Percentiles rank a stretch among this genome's conserved stretches.
Evolutionary conservation across 176 grass and related monocot species (phyloP).

Genomic region (Saccharum officinarum): DNA sequence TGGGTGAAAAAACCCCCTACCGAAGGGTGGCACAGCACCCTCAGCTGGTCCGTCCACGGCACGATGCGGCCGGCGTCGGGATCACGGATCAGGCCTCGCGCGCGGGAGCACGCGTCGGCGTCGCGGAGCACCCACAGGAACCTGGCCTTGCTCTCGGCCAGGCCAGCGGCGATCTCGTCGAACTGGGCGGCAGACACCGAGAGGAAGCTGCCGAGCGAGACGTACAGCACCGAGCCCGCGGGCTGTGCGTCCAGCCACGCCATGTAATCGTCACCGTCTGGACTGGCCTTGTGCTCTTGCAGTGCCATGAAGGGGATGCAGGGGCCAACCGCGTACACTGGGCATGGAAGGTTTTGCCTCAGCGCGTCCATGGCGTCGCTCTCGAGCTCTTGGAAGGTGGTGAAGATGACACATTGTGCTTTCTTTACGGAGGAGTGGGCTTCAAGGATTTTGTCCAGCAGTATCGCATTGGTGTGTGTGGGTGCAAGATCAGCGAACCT

Average conservation of each 20-base stretch:
- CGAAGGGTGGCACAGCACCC: conserved; percentile 45
- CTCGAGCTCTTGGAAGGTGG: conserved; percentile 46
- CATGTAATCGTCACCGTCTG: not conserved
- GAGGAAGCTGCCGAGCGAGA: conserved; percentile 61
- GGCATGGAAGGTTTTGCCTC: conserved; percentile 10
- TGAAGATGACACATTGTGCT: conserved; percentile 44
- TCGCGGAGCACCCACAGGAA: conserved; percentile 51
- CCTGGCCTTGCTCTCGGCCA: conserved; percentile 13
- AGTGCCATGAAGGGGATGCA: conserved; percentile 33
- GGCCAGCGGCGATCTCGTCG: conserved; percentile 40
- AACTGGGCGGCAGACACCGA: conserved; percentile 35
- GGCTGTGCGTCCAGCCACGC: conserved; percentile 46
- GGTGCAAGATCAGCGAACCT: conserved; percentile 12
- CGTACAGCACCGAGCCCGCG: conserved; percentile 31
- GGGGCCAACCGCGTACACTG: conserved; percentile 28
- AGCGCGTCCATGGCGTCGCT: not conserved
- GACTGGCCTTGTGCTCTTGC: not conserved
- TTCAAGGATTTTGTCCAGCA: not conserved
- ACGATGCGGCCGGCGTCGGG: conserved; percentile 5
- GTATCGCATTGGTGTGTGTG: not conserved
- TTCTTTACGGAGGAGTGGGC: not conserved
- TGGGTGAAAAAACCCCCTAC: conserved; percentile 46
- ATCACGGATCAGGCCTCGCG: not conserved
- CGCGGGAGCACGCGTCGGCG: not conserved
- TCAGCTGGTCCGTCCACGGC: conserved; percentile 46